phyloP scores from a whole-genome alignment of 78 protist genomes.

The Guillardia theta region DNA sequence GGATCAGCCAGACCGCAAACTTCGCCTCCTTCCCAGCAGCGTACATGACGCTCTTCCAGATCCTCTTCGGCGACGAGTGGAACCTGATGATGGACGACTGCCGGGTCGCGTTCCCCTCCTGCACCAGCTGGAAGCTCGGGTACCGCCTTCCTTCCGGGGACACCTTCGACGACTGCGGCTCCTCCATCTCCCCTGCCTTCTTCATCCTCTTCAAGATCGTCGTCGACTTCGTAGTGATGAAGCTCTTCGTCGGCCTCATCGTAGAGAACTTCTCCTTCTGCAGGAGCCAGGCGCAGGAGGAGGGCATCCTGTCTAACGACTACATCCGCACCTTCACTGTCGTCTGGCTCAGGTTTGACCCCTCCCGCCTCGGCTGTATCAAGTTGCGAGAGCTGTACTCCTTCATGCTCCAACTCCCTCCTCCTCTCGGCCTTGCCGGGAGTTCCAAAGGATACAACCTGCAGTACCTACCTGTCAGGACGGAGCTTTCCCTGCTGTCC shows the following conservation, averaged over 20 bases:
- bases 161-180: neutral
- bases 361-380: neutral
- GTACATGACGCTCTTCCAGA: neutral
- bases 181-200: neutral
- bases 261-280: neutral
- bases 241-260: neutral
- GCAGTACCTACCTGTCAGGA: too few relatives aligned
- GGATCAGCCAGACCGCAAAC: neutral
- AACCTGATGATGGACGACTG: constrained; percentile 7
- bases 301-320: too few relatives aligned
- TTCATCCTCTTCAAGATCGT: neutral
- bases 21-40: neutral
- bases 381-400: neutral
- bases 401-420: neutral
- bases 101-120: neutral
- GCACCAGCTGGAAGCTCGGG: neutral
- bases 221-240: neutral
- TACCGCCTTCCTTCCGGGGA: neutral
- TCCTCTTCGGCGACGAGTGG: neutral
- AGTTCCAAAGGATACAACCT: too few relatives aligned
- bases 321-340: too few relatives aligned
- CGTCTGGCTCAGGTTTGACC: too few relatives aligned
- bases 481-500: too few relatives aligned
- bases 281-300: too few relatives aligned
- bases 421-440: too few relatives aligned